Conservation (phyloP, 257 asterid genomes). For the Lantana camara region DNA sequence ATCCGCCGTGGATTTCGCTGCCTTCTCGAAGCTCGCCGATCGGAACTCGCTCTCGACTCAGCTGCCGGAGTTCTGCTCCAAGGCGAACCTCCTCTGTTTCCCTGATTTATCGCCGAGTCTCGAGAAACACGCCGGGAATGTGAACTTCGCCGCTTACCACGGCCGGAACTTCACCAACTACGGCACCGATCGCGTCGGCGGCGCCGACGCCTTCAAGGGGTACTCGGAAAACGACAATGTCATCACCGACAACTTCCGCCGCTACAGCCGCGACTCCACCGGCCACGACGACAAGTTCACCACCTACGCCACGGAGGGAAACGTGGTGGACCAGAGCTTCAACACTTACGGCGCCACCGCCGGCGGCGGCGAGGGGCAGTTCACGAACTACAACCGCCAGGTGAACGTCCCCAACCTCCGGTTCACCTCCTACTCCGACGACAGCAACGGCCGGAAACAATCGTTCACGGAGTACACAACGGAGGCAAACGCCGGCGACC, state of each 20-base stretch:
- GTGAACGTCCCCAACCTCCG: slow-evolving; percentile 53
- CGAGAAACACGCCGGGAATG: slow-evolving; percentile 52
- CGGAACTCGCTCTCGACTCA: slow-evolving; percentile 57
- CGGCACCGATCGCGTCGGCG: slow-evolving; percentile 56
- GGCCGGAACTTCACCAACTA: slow-evolving; percentile 69
- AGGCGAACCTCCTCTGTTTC: slow-evolving; percentile 70
- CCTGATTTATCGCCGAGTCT: slow-evolving; percentile 56
- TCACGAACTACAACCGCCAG: slow-evolving; percentile 41
- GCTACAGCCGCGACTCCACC: slow-evolving; percentile 75
- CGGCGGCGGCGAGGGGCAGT: slow-evolving; percentile 65
- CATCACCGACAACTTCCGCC: slow-evolving; percentile 56
- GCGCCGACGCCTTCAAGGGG: slow-evolving; percentile 51
- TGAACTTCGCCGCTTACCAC: slow-evolving; percentile 43
- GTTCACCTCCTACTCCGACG: slow-evolving; percentile 73
- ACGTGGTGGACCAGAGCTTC: slow-evolving; percentile 68
- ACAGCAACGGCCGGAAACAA: slow-evolving; percentile 54
- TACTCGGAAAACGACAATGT: slow-evolving; percentile 52
- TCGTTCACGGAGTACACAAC: slow-evolving; percentile 44
- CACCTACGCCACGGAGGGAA: slow-evolving; percentile 49
- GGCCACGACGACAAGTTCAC: slow-evolving; percentile 56
- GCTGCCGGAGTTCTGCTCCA: slow-evolving; percentile 62
- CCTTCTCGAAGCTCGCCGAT: slow-evolving; percentile 57
- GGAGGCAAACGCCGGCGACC: slow-evolving; percentile 62
- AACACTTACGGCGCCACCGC: slow-evolving; percentile 62
- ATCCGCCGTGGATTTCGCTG: slow-evolving; percentile 49